Base-by-base conservation (phyloP, 192 early-diverging fungal species). In the Lobosporangium transversale region DNA sequence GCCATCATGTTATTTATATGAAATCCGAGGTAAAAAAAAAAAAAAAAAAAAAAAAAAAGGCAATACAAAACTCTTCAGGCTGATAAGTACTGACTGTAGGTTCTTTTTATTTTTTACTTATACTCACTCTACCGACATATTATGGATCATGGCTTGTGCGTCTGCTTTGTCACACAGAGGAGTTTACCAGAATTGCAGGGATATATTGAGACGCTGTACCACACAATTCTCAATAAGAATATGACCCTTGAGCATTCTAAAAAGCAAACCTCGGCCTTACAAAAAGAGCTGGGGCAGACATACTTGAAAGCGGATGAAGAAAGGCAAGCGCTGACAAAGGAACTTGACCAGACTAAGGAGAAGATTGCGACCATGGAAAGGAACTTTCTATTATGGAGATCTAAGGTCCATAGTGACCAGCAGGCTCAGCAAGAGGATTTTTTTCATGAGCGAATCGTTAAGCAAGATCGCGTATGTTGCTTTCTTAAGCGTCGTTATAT, bases 351-450 rank as follows among this genome's bases (percentile, higher is more conserved):
- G 2, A 52, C 36, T 30, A 75, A 66, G 52, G 58, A 54, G n/a
- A 57, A 66, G 49, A 57, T 75, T 12, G 58, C 43, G 8, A 66
- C 20, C 4, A 75, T 75, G 71, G 71, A 75, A 51, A 58, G 61
- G 31, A 66, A 66, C 45, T 75, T 75, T 55, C 61, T 75, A 43
- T 43, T 75, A 4, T 75, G 71, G 71, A 35, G 63, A 7, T 55
- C 51, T 21, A 75, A 75, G 33, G 71, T 75, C 42, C 62, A 66
- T 17, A 55, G 54, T 21, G 71, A 75, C 32, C 71, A 75, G 29
- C 51, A 61, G 63, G 27, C 29, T 11, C 57, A 40, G 2, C 71
- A 75, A 26, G 63, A 75, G 31, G 57, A 66, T 0, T 61, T 61
- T n/a, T 55, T 75, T 1, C 42, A 66, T 14, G 57, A 75, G 23